Percentiles rank a stretch among this genome's conserved stretches.
Evolutionary conservation across 2,329 filamentous ascomycete genomes (phyloP).

Genomic region (Colletotrichum ledebouriae): DNA sequence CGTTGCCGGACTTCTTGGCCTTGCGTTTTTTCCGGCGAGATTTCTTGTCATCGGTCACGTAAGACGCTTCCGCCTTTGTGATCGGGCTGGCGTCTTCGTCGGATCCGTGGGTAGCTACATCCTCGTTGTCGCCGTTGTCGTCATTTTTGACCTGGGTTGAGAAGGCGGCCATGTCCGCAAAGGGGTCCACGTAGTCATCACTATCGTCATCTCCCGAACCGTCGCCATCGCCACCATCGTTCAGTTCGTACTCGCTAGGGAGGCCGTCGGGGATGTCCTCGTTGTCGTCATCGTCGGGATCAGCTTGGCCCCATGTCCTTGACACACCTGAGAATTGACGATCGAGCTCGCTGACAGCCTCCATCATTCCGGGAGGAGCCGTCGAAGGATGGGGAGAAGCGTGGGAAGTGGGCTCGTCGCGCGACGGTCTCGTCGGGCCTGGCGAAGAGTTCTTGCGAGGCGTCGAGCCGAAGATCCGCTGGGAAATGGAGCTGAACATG

Average conservation of each 20-base stretch:
- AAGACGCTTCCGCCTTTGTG: conserved; percentile 4
- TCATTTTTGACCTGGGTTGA: conserved; percentile 22
- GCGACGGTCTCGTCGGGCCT: conserved; percentile 26
- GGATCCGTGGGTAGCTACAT: background rate
- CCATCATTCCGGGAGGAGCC: conserved; percentile 22
- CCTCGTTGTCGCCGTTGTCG: background rate
- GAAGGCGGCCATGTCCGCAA: conserved; percentile 33
- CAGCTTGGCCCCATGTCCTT: conserved; percentile 4
- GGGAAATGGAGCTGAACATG: conserved; percentile 39
- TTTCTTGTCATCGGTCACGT: conserved; percentile 22
- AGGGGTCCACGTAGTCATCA: conserved; percentile 35
- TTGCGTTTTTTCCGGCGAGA: conserved; percentile 20
- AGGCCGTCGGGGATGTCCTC: conserved; percentile 15
- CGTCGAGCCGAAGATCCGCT: conserved; percentile 21
- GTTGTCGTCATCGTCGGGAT: conserved; percentile 1
- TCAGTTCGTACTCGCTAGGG: background rate
- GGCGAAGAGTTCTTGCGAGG: conserved; percentile 37
- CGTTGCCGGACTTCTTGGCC: conserved; percentile 4
- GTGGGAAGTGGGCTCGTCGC: background rate
- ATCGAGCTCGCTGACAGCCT: conserved; percentile 18
- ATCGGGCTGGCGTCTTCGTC: background rate
- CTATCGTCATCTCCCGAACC: background rate
- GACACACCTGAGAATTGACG: conserved; percentile 18
- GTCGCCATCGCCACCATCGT: conserved; percentile 26
- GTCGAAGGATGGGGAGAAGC: conserved; percentile 17